A percentile compares a stretch with the other conserved stretches of the same genome.
Evolutionary conservation across 108 stramenopile genomes (phyloP).

Genomic region (Pseudonitzschia pungens): DNA sequence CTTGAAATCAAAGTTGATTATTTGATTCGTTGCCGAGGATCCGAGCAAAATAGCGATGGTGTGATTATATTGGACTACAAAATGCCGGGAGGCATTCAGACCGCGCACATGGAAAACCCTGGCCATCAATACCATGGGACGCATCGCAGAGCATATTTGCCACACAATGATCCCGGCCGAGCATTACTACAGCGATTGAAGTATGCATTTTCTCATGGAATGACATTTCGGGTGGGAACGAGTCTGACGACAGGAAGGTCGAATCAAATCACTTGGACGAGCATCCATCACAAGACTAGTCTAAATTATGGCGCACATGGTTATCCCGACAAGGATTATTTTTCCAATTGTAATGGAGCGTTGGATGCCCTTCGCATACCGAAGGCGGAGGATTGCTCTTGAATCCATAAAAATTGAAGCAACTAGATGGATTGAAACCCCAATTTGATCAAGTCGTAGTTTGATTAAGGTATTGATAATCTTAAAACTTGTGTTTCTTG

Average conservation of each 20-base stretch:
- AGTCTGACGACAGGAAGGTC: constrained; percentile 39
- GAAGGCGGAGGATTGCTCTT: constrained; percentile 4
- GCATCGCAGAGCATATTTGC: constrained; percentile 33
- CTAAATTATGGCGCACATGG: constrained; percentile 40
- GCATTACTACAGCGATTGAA: constrained; percentile 45
- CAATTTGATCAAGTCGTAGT: background rate
- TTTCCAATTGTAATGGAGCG: constrained; percentile 11
- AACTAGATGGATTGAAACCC: too few relatives aligned
- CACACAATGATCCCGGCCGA: constrained; percentile 26
- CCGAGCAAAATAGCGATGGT: background rate
- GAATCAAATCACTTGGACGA: constrained; percentile 46
- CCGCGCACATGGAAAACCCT: constrained; percentile 42
- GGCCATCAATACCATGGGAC: constrained; percentile 28
- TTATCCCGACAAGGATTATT: constrained; percentile 52
- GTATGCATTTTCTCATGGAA: constrained; percentile 52
- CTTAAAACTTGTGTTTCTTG: background rate
- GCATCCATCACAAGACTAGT: constrained; percentile 62
- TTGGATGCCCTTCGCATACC: background rate
- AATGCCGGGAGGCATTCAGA: constrained; percentile 42
- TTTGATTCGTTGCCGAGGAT: background rate
- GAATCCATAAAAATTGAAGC: background rate
- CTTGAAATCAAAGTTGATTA: background rate
- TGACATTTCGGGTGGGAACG: constrained; percentile 55
- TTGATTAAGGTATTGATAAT: background rate
- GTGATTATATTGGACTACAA: constrained; percentile 28